Evolutionary conservation across 2,329 filamentous ascomycete genomes (phyloP), one percentile per base, ranked within the genome.

Genomic region (Colletotrichum shisoi): DNA sequence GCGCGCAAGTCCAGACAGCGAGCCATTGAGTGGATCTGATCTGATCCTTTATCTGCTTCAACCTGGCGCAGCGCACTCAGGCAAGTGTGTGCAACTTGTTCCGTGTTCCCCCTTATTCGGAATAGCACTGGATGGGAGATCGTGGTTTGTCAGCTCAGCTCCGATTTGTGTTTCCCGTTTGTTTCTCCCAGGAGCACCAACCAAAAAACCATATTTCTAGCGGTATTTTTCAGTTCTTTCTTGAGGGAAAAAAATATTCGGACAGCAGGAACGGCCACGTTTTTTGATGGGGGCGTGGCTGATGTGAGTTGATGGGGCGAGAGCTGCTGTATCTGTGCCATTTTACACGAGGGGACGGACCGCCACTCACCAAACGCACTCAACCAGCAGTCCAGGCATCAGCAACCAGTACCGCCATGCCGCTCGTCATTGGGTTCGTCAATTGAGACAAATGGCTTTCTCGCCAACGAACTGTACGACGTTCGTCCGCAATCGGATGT

Each of bases 401-500:
- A 54, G 53, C 53, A 53, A 54, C 53, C 46, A 46, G 46, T 53
- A 53, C 40, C 53, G 60, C 48, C 34, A 40, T 37, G 40, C 46
- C 39, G 44, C 24, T 57, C 37, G 44, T 45, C 27, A 51, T 24
- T 13, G 46, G 17, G 8, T 56, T 57, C 52, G 13, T 39, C 53
- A 53, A 52, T 34, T 58, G 64, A 63, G 64, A 67, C 42, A 21
- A 31, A 31, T 31, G 27, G 44, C 46, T 17, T 46, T 27, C 51
- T 40, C n/a, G 19, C 45, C 27, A 49, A 45, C 39, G 15, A 24
- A 21, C 24, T 56, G 51, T 54, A 54, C 34, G 53, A 48, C 17
- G 39, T 39, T 17, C 46, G 51, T 64, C 64, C 54, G 64, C 64
- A 67, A 67, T 64, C 48, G 49, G 49, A 40, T n/a, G 60, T 17